Base-by-base conservation (phyloP, 2,329 filamentous ascomycete species). In the Fonsecaea monophora region DNA sequence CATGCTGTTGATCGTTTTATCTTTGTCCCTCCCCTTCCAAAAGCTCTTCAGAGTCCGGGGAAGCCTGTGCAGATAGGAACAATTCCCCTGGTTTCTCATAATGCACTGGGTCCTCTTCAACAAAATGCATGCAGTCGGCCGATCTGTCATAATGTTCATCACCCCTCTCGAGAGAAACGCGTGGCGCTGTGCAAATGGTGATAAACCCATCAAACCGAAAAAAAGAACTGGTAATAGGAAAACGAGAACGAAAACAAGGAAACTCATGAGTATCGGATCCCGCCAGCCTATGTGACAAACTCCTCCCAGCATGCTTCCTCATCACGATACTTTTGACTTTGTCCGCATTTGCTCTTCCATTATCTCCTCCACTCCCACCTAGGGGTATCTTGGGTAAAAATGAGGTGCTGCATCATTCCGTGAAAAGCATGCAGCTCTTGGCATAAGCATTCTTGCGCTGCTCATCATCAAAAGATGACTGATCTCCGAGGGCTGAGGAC, bases 351-450 rank as follows among this genome's bases (percentile, higher is more conserved):
- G 32, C 48, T 48, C 64, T 54, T 55, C 68, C 45, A 70, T 70
- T 67, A 67, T 60, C 68, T 73, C 71, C 71, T 70, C 71, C 71
- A 63, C 71, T 70, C 68, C 71, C 71, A 73, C 71, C 71, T 68
- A 38, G 70, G 45, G 71, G 71, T 72, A 72, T 72, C 69, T 69
- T 66, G 48, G 45, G 61, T 66, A 68, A 68, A 62, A 62, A 70
- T 68, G 70, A 70, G 70, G 72, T 70, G 72, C 62, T 59, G 50
- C 55, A 55, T 38, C 61, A 65, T 61, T 60, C 60, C 63, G 58
- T 25, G 32, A 56, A 64, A 64, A 25, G 34, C 60, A 60, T 57
- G 58, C 50, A 45, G 45, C 58, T 65, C 53, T 12, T 50, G 48
- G 40, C 50, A 55, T n/a, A 42, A 63, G 32, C 30, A 56, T 42